These are phyloP conservation scores for Termitomyces sp. DNA, from an alignment of 768 basidiomycete genomes.

Conservation along the genomic window DNA sequence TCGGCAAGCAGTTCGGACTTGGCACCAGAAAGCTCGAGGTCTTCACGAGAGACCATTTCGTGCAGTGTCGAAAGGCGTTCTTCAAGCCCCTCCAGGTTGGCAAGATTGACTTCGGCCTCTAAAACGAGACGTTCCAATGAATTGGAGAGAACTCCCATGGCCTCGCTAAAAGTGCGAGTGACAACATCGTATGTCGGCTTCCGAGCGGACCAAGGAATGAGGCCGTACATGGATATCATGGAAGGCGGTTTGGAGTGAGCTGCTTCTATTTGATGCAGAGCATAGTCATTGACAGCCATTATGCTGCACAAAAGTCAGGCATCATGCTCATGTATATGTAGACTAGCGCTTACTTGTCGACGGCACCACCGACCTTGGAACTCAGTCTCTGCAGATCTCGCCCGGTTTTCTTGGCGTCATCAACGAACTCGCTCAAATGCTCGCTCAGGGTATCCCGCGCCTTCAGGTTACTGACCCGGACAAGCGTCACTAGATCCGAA, in stretches of 20 bases:
- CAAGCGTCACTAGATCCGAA: conserved; percentile 55
- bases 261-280: conserved; percentile 49
- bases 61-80: conserved; percentile 50
- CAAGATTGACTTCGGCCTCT: conserved; percentile 57
- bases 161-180: conserved; percentile 47
- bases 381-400: conserved; percentile 56
- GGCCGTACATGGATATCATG: conserved; percentile 24
- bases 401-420: conserved; percentile 55
- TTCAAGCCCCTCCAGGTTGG: conserved; percentile 57
- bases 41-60: conserved; percentile 56
- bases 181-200: conserved; percentile 39
- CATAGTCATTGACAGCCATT: conserved; percentile 70
- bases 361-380: conserved; percentile 64
- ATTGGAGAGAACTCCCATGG: conserved; percentile 53
- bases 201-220: conserved; percentile 34
- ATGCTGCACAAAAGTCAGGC: conserved; percentile 36
- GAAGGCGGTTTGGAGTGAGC: conserved; percentile 30
- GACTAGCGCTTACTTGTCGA: conserved; percentile 54
- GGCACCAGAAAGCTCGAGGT: conserved; percentile 34
- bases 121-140: conserved; percentile 52
- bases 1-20: conserved; percentile 52
- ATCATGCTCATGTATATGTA: background rate
- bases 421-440: conserved; percentile 46
- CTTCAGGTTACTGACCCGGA: conserved; percentile 56
- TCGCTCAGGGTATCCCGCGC: conserved; percentile 53